Evolutionary conservation across 352 stramenopile species (phyloP), one percentile per base, ranked within the genome.

Genomic region (Phytophthora constricta): DNA sequence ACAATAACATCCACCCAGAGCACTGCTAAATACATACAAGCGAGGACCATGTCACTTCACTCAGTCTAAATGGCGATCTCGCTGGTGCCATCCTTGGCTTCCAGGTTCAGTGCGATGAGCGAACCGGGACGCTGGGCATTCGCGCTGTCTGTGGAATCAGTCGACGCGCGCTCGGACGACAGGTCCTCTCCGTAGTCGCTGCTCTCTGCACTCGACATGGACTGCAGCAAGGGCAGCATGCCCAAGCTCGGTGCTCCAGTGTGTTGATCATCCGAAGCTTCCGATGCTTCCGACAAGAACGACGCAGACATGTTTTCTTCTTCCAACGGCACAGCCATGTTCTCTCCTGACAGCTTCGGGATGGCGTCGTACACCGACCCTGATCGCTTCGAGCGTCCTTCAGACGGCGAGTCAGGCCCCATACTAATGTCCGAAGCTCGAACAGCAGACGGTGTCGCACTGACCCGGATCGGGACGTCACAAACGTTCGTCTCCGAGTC

Each of bases 21-120:
- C 63, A 63, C 61, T 62, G 65, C 65, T 76, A 67, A 79, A 73
- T 67, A 73, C 67, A 76, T 70, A 53, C 52, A 74, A 41, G 16
- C 61, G 26, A 49, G 52, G 57, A 43, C 37, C n/a, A 34, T 41
- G 17, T 41, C 10, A 51, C 23, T 17, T 57, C 7, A 14, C 11
- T 47, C 13, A 7, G 13, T 49, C 52, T 76, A 79, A 57, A 79
- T 79, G 58, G 71, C 71, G 45, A 79, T 73, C 59, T 79, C 71
- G 23, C 62, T 79, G 52, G 58, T 61, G 26, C 62, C 63, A 45
- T 66, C 63, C 59, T 77, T 77, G 17, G 68, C 66, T 13, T 80
- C 65, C 34, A 76, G 33, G 20, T 78, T 73, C 17, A 80, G 43
- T 11, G 65, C 69, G 51, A 84, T 84, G 37, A 84, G 57, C 42